Percentiles rank a stretch among this genome's conserved stretches.
Conservation (phyloP, 352 stramenopile genomes). For the Globisporangium solare region DNA sequence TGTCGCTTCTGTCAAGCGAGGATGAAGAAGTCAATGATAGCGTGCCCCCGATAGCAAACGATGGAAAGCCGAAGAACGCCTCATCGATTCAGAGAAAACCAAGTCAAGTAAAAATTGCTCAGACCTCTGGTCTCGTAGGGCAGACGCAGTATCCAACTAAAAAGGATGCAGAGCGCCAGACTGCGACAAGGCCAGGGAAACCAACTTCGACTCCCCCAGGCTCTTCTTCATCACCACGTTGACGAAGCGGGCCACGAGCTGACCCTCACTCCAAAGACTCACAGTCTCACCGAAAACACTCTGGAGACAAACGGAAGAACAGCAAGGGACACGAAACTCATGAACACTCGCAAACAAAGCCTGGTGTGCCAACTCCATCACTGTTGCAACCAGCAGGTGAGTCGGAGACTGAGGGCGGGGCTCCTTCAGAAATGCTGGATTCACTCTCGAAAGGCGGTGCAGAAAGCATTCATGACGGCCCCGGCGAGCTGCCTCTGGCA, state of each 20-base stretch:
- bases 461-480: not conserved
- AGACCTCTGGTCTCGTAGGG: not conserved
- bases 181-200: not conserved
- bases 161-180: not conserved
- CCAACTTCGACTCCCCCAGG: not conserved
- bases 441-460: not conserved
- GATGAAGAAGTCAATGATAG: constrained; percentile 14
- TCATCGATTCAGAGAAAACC: constrained; percentile 24
- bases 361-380: not conserved
- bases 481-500: not conserved
- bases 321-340: constrained; percentile 3
- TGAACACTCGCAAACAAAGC: constrained; percentile 1
- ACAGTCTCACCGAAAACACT: not conserved
- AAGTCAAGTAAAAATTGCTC: constrained; percentile 15
- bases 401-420: not conserved
- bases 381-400: not conserved
- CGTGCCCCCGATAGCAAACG: not conserved
- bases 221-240: not conserved
- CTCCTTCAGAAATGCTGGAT: not conserved
- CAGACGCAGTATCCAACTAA: constrained; percentile 2
- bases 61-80: constrained; percentile 2
- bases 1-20: constrained; percentile 44
- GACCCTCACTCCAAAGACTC: not conserved
- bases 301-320: not conserved
- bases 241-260: constrained; percentile 4